Percentiles rank a stretch among this genome's conserved stretches.
Conservation (phyloP, 2,329 filamentous ascomycete species). For the Cladosporium velox region DNA sequence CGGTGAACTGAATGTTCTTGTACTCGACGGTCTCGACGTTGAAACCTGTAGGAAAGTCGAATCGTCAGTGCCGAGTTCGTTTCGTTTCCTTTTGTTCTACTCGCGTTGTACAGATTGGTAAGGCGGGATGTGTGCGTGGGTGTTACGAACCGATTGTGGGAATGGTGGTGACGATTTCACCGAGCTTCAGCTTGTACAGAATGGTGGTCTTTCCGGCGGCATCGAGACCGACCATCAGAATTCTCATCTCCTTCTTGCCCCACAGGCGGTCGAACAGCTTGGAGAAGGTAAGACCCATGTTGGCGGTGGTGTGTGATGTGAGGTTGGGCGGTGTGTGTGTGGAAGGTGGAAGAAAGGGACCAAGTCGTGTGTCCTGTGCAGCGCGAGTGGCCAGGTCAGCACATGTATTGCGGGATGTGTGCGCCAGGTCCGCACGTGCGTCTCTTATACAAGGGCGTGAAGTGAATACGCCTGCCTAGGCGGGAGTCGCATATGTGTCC, state of each 20-base stretch:
- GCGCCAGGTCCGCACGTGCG: not conserved
- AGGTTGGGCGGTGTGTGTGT: slow-evolving; percentile 12
- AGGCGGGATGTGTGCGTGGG: not conserved
- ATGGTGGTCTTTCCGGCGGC: slow-evolving; percentile 99
- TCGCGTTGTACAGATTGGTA: not conserved
- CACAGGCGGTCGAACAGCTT: slow-evolving; percentile 99
- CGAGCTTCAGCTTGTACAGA: slow-evolving; percentile 97
- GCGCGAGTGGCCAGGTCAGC: slow-evolving; percentile 13
- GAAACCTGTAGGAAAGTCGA: slow-evolving; percentile 59
- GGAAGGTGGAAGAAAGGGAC: slow-evolving; percentile 15
- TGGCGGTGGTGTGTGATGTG: slow-evolving; percentile 52
- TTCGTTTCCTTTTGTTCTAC: not conserved
- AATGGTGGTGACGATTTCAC: slow-evolving; percentile 97
- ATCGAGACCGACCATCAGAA: slow-evolving; percentile 96
- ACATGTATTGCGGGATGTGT: not conserved
- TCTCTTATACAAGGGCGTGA: slow-evolving; percentile 5
- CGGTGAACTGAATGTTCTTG: slow-evolving; percentile 99
- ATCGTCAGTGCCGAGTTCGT: slow-evolving; percentile 15
- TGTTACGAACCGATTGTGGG: slow-evolving; percentile 74
- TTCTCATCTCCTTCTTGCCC: slow-evolving; percentile 97
- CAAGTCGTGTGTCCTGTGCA: slow-evolving; percentile 16
- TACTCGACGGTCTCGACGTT: slow-evolving; percentile 99
- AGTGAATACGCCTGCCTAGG: slow-evolving; percentile 21
- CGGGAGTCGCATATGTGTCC: slow-evolving; percentile 22
- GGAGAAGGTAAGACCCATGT: slow-evolving; percentile 89